Evolutionary conservation across 805 yeast genomes (phyloP).

Genomic region (Candida arabinofermentans): DNA sequence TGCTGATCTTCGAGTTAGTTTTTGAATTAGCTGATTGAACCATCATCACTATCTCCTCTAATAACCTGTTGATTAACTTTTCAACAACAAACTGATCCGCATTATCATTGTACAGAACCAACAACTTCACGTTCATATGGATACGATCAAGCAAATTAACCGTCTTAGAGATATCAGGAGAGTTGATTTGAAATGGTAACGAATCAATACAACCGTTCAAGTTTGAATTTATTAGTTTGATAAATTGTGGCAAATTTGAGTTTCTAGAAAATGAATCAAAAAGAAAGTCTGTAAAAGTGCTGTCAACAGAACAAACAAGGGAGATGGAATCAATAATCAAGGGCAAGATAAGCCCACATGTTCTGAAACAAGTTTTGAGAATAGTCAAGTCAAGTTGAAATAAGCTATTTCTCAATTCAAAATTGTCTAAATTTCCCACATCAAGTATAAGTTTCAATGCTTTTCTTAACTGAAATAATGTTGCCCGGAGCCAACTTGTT

Average conservation of each 20-base stretch:
- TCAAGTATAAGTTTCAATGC: conserved; percentile 37
- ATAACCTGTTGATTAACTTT: conserved; percentile 8
- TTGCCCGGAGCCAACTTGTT: conserved; percentile 51
- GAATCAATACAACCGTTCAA: conserved; percentile 14
- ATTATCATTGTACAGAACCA: conserved; percentile 5
- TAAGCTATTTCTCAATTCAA: conserved; percentile 32
- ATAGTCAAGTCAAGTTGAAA: conserved; percentile 29
- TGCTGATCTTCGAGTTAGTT: neutral
- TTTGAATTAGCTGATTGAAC: conserved; percentile 8
- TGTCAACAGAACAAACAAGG: conserved; percentile 16
- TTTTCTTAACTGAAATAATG: conserved; percentile 44
- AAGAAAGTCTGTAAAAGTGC: conserved; percentile 4
- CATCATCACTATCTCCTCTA: conserved; percentile 13
- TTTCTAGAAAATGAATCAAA: conserved; percentile 13
- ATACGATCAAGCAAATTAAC: conserved; percentile 9
- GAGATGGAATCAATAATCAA: conserved; percentile 30
- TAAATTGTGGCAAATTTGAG: conserved; percentile 10
- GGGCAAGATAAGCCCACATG: conserved; percentile 36
- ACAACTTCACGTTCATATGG: conserved; percentile 6
- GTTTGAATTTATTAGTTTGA: conserved; percentile 1
- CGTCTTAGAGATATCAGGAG: conserved; percentile 26
- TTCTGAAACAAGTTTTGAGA: conserved; percentile 29
- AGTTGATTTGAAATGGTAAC: conserved; percentile 17
- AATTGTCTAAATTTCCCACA: conserved; percentile 20
- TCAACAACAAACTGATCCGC: conserved; percentile 4